Evolutionary conservation across 2,329 filamentous ascomycete species (phyloP).

Genomic region (Parafenestella ontariensis): DNA sequence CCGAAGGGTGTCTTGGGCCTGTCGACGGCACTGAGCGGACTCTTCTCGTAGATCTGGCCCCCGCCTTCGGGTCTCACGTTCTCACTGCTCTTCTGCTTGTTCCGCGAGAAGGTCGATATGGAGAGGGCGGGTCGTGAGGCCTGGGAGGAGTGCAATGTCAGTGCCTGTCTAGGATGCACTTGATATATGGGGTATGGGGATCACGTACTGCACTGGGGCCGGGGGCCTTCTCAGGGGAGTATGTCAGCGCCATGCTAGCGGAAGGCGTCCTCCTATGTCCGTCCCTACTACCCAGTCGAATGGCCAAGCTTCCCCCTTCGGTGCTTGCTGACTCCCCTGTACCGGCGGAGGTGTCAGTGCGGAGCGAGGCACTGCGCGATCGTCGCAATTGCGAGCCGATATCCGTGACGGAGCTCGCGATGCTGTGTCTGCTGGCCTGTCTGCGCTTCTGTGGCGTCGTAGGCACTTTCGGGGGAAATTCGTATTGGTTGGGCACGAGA

Average conservation of each 20-base stretch:
- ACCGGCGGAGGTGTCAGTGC: constrained; percentile 44
- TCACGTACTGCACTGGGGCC: constrained; percentile 14
- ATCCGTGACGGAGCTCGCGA: constrained; percentile 47
- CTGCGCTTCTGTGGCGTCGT: constrained; percentile 38
- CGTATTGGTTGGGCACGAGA: constrained; percentile 28
- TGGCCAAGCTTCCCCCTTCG: not conserved
- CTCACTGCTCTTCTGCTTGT: constrained; percentile 46
- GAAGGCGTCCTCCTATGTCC: constrained; percentile 46
- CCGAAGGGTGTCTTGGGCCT: constrained; percentile 44
- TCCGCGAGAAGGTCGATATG: constrained; percentile 47
- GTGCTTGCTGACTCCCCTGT: constrained; percentile 23
- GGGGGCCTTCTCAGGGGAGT: constrained; percentile 45
- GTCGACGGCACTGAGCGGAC: constrained; percentile 42
- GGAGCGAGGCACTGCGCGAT: constrained; percentile 50
- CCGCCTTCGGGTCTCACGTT: constrained; percentile 33
- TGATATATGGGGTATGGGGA: not conserved
- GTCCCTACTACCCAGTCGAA: constrained; percentile 14
- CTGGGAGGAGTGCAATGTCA: constrained; percentile 5
- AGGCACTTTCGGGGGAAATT: constrained; percentile 20
- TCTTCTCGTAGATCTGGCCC: constrained; percentile 36
- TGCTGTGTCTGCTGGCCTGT: constrained; percentile 40
- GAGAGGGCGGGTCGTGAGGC: constrained; percentile 46
- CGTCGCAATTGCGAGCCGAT: constrained; percentile 49
- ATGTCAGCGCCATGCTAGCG: constrained; percentile 44
- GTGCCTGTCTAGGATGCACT: not conserved